phyloP scores from a whole-genome alignment of 805 yeast species.

The Metschnikowia sp. region DNA sequence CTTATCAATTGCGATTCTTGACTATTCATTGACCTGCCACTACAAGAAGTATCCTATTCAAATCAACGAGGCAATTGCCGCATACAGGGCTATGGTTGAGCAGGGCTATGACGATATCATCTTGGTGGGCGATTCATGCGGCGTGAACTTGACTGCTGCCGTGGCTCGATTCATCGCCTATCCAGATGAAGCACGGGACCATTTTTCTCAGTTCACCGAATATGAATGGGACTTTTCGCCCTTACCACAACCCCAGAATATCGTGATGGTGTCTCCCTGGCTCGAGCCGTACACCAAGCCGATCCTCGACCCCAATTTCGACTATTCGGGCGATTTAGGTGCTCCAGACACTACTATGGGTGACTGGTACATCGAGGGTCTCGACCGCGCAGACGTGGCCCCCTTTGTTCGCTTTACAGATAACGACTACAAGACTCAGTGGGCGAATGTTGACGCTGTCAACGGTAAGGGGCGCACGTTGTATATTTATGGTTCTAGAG shows the following conservation, averaged over 20 bases:
- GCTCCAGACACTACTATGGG: slow-evolving; percentile 28
- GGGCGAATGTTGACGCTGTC: slow-evolving; percentile 27
- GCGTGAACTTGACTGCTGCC: slow-evolving; percentile 15
- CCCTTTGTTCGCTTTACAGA: slow-evolving; percentile 24
- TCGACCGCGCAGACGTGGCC: slow-evolving; percentile 12
- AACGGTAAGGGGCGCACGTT: slow-evolving; percentile 21
- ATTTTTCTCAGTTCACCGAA: slow-evolving; percentile 21
- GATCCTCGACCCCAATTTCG: slow-evolving; percentile 22
- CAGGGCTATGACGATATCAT: slow-evolving; percentile 13
- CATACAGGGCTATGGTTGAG: slow-evolving; percentile 14
- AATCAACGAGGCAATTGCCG: slow-evolving; percentile 20
- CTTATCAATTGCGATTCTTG: slow-evolving; percentile 21
- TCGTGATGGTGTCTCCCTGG: slow-evolving; percentile 35
- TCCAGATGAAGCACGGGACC: slow-evolving; percentile 27
- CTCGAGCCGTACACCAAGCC: slow-evolving; percentile 28
- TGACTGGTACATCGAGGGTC: slow-evolving; percentile 28
- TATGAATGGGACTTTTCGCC: slow-evolving; percentile 19
- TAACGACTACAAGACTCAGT: slow-evolving; percentile 22
- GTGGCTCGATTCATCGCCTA: slow-evolving; percentile 24
- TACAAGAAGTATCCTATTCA: slow-evolving; percentile 25
- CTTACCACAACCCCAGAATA: slow-evolving; percentile 28
- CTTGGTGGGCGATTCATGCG: slow-evolving; percentile 15
- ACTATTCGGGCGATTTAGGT: slow-evolving; percentile 32
- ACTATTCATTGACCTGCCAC: slow-evolving; percentile 24
- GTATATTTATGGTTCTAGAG: slow-evolving; percentile 31